Evolutionary conservation across 176 grass and related monocot species (phyloP).

Genomic region (Eragrostis nindensis): DNA sequence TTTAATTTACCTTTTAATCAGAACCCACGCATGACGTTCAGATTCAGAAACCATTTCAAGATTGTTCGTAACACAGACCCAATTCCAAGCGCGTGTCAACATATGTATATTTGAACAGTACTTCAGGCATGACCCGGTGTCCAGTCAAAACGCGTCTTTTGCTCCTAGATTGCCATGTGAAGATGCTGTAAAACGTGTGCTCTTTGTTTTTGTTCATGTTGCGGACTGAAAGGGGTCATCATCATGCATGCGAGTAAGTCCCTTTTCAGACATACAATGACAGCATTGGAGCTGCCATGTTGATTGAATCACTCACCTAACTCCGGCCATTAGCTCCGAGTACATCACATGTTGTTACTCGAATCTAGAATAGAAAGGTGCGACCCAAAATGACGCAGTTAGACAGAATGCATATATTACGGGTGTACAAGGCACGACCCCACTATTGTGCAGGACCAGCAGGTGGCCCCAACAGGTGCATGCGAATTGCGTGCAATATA

Average conservation of each 20-base stretch:
- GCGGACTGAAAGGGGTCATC: not conserved
- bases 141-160: not conserved
- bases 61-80: not conserved
- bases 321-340: not conserved
- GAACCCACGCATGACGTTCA: not conserved
- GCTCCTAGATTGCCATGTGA: not conserved
- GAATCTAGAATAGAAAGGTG: not conserved
- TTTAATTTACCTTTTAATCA: not conserved
- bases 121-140: not conserved
- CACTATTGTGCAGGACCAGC: no score
- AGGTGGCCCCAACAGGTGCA: no score
- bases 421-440: not conserved
- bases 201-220: not conserved
- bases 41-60: not conserved
- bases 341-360: not conserved
- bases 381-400: no score
- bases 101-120: not conserved
- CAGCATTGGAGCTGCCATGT: not conserved
- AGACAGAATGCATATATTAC: no score
- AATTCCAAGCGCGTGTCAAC: not conserved
- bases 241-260: not conserved
- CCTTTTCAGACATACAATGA: not conserved
- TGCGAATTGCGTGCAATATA: no score
- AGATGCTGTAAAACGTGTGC: not conserved
- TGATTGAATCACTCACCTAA: not conserved